Base-by-base conservation (phyloP, 2,329 filamentous ascomycete genomes). In the Corniculantispora saksenae region DNA sequence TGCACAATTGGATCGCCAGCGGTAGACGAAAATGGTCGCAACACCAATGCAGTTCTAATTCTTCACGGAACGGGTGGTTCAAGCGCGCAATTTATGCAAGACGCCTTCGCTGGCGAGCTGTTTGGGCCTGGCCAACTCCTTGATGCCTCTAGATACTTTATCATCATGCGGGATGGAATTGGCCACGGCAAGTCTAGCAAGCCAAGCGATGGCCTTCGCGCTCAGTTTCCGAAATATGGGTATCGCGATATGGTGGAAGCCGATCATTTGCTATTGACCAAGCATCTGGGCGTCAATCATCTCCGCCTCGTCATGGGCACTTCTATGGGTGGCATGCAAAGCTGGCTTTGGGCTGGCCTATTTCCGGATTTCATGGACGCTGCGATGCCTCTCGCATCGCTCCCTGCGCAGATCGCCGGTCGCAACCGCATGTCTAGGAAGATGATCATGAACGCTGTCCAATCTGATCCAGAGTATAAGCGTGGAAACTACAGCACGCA, bases 121-220 rank as follows among this genome's bases (percentile, higher is more conserved):
- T 74, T 72, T 67, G 66, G 66, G 38, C 51, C 61, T 1, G 69
- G 71, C 5, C 72, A 73, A 59, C 67, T 57, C 21, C 70, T 74
- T 21, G 70, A 70, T 51, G 67, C 69, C 13, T 54, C 43, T 9
- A 62, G 60, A 25, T 68, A 70, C 65, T 72, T 71, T 66, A 65
- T 72, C 61, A 66, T 73, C 45, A 38, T 72, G 7, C 70, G 69
- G n/a, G 71, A 73, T 62, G 70, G 69, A 48, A 70, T 72, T 54
- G 71, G 71, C 29, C 71, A 71, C 61, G 71, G 70, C 29, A 61
- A 65, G 17, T 72, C 71, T 19, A 72, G 71, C 67, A 72, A 72
- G 66, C 71, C 71, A 3, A 72, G 69, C 67, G 66, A 65, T 53
- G 68, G 68, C 21, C 67, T 70, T 27, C 63, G 51, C n/a, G 67